A percentile compares a stretch with the other conserved stretches of the same genome.
These are phyloP conservation scores for Blastocystis sp. DNA, from an alignment of 352 stramenopile species.

Conservation along the genomic window DNA sequence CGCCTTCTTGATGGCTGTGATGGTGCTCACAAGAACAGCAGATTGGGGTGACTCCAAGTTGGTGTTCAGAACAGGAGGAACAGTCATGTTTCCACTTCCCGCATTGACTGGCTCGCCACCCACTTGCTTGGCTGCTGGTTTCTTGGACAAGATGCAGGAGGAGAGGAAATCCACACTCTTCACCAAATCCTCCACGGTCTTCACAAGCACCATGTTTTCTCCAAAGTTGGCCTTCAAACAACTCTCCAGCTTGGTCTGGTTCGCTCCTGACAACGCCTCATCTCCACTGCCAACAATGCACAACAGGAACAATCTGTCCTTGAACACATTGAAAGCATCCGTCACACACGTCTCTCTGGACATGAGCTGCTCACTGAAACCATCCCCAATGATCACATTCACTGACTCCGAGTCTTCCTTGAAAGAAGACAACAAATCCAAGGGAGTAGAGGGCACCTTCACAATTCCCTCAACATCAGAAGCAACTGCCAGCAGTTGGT, in stretches of 20 bases:
- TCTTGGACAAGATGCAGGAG: background rate
- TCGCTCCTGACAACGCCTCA: slow-evolving; percentile 12
- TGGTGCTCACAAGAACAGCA: background rate
- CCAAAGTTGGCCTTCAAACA: background rate
- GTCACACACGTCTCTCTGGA: background rate
- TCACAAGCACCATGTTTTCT: background rate
- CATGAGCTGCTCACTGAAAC: slow-evolving; percentile 46
- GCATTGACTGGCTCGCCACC: background rate
- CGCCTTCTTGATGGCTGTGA: background rate
- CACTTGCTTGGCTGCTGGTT: background rate
- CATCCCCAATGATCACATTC: slow-evolving; percentile 28
- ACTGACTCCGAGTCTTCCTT: background rate
- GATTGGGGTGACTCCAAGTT: background rate
- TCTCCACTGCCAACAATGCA: slow-evolving; percentile 14
- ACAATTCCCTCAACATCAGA: slow-evolving; percentile 34
- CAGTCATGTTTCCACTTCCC: background rate
- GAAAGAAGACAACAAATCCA: slow-evolving; percentile 12
- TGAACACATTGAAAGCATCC: slow-evolving; percentile 11
- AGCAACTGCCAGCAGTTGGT: background rate
- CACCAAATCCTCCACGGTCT: background rate
- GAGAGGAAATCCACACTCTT: background rate
- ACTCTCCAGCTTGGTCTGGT: slow-evolving; percentile 11
- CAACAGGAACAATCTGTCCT: slow-evolving; percentile 16
- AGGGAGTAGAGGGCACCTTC: slow-evolving; percentile 26
- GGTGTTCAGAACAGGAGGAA: background rate